Base-by-base conservation (phyloP, 768 basidiomycete genomes). In the Trametes cinnabarina region DNA sequence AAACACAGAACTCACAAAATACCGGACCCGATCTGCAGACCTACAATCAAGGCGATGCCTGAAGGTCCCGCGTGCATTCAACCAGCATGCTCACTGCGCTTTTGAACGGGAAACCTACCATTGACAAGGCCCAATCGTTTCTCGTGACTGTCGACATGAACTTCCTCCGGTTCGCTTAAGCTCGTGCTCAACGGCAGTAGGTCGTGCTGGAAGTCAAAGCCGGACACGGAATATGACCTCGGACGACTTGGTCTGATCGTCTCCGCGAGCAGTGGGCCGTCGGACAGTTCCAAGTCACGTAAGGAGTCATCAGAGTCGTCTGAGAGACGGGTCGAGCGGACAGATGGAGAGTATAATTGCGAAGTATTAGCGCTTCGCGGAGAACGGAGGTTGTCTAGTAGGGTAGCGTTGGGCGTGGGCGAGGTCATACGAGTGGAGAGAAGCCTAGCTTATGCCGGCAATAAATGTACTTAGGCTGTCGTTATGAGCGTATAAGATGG, bases 1-100 rank as follows among this genome's bases (percentile, higher is more conserved):
- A n/a, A n/a, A n/a, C n/a, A n/a, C n/a, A n/a, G n/a, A 30, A 69
- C 87, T 63, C 68, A 93, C 92, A 96, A 97, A 57, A 97, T 97
- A 32, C 94, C 94, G 17, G 93, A 95, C 15, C 94, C 94, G 72
- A 93, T 90, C 86, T 95, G 93, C 64, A 84, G 72, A 7, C 94
- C 92, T 17, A 90, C 85, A 61, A 94, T 82, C 41, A 97, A 75
- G 26, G 90, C 93, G 63, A 96, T 83, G n/a, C 90, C 93, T 92
- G 30, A 4, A 39, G 37, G 15, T 37, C 10, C 44, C 40, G 26
- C 28, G 20, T 44, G 11, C 41, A 19, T 47, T 51, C 30, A 51
- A 6, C 30, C 30, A 7, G 7, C 6, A 7, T 32, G 30, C 30
- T 32, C 30, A 12, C 30, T 6, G 12, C 30, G 12, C 30, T 12